A percentile compares a stretch with the other conserved stretches of the same genome.
These are phyloP conservation scores for Porphyrellus cyaneotinctus DNA, from an alignment of 768 basidiomycete genomes.

Conservation along the genomic window DNA sequence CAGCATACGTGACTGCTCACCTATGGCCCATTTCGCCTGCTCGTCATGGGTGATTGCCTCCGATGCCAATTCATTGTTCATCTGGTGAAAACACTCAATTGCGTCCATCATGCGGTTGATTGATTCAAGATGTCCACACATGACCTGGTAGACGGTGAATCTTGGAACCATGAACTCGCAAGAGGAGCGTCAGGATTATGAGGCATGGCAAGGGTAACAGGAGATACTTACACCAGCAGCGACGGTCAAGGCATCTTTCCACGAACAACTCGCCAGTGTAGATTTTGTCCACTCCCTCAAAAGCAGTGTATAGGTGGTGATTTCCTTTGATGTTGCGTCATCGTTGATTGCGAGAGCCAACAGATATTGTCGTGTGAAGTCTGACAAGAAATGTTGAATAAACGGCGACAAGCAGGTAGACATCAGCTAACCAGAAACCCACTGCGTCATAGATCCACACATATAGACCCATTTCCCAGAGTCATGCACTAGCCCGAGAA, in stretches of 20 bases:
- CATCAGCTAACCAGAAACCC: background rate
- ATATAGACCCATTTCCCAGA: background rate
- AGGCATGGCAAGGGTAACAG: background rate
- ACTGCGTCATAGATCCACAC: background rate
- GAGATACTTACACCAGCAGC: background rate
- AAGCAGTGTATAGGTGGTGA: too few species aligned
- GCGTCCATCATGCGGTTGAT: background rate
- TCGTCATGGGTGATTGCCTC: too few species aligned
- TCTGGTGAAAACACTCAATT: too few species aligned
- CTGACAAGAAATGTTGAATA: background rate
- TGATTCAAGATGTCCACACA: background rate
- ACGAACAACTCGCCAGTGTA: background rate
- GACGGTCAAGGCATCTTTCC: background rate
- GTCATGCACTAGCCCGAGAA: background rate
- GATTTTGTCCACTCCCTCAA: background rate
- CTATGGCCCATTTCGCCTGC: too few species aligned
- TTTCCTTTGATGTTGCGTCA: background rate
- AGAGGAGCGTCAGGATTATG: background rate
- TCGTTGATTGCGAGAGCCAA: background rate
- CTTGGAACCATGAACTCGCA: background rate
- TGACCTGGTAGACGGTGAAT: background rate
- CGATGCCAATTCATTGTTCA: too few species aligned
- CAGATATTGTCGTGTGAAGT: background rate
- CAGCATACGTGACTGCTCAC: too few species aligned
- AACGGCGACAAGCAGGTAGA: background rate